Evolutionary conservation across 176 grass and related monocot genomes (phyloP), one percentile per base, ranked within the genome.

Genomic region (Eremochloa ophiuroides): DNA sequence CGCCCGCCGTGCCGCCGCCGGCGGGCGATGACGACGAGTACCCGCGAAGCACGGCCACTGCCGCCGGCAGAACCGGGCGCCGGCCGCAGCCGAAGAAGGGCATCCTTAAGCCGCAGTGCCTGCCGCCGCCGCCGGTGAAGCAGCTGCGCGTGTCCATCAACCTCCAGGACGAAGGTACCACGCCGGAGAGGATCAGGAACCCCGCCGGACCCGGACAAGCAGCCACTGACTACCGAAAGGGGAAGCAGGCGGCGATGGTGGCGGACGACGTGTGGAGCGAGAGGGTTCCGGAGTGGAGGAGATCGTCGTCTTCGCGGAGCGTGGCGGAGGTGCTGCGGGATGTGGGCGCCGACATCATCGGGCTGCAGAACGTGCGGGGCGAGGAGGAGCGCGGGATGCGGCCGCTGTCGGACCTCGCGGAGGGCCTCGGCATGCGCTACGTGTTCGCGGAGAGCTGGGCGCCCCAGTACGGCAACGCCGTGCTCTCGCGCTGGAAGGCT

Each of bases 401-500:
- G 30, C 93, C 97, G 69, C 87, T 99, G 60, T 95, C 97, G 28
- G 93, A 95, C 0, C 84, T 99, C 16, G 97, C 97, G 5, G 87
- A 86, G 29, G 89, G 83, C 59, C 87, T 99, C 5, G 97, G 97
- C 53, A 99, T 99, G 97, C 88, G 86, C 47, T 99, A 88, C 76
- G 87, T 96, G 31, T 99, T 99, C 77, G 97, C 97, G 2, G 97
- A 99, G 88, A 99, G 97, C 89, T 99, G 97, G 97, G 97, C 97
- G 68, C 97, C 97, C 25, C 88, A 96, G 69, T 99, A 92, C 80
- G 97, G 97, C 77, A 89, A 99, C 72, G 97, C 97, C 66, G 74
- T 99, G 38, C 89, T 96, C 80, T 99, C 97, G 48, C 85, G 75
- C 0, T 99, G 90, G 91, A 99, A 90, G 79, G 89, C 83, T 26